Percentiles rank a stretch among this genome's conserved stretches.
These are phyloP conservation scores for Boletus pseudopeckii DNA, from an alignment of 768 basidiomycete species.

Conservation along the genomic window DNA sequence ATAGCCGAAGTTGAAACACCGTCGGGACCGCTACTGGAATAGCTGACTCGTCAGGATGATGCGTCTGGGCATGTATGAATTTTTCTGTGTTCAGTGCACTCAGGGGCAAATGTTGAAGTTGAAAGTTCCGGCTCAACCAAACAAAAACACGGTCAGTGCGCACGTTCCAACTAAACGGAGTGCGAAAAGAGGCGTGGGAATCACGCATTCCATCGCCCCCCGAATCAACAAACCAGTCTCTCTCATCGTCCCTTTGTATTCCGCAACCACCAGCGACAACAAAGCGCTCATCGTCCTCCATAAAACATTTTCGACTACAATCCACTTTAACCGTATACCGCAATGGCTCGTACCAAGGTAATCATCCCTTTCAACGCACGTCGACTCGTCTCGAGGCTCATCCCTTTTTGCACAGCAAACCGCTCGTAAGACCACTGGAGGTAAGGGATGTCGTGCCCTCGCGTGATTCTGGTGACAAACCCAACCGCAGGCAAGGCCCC, in stretches of 20 bases:
- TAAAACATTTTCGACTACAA: conserved; percentile 6
- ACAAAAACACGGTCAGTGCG: conserved; percentile 29
- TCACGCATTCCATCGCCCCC: conserved; percentile 15
- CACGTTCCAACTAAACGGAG: conserved; percentile 23
- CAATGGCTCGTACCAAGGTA: conserved; percentile 91
- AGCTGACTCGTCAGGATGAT: no score
- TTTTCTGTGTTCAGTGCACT: not conserved
- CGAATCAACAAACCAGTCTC: conserved; percentile 22
- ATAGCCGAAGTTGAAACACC: no score
- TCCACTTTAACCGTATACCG: conserved; percentile 4
- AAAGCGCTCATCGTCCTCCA: not conserved
- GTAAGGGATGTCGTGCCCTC: conserved; percentile 40
- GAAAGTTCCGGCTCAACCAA: conserved; percentile 17
- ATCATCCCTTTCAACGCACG: conserved; percentile 1
- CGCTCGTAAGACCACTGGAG: conserved; percentile 98
- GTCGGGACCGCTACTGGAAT: no score
- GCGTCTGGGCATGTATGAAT: no score
- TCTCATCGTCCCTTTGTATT: conserved; percentile 17
- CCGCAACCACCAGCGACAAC: conserved; percentile 26
- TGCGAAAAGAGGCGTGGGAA: conserved; percentile 33
- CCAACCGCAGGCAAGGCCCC: conserved; percentile 70
- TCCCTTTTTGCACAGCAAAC: conserved; percentile 68
- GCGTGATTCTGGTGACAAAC: conserved; percentile 23
- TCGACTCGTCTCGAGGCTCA: conserved; percentile 4
- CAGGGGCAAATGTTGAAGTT: not conserved